Evolutionary conservation across 2,329 filamentous ascomycete genomes (phyloP), one percentile per base, ranked within the genome.

Genomic region (Penicillium sp.): DNA sequence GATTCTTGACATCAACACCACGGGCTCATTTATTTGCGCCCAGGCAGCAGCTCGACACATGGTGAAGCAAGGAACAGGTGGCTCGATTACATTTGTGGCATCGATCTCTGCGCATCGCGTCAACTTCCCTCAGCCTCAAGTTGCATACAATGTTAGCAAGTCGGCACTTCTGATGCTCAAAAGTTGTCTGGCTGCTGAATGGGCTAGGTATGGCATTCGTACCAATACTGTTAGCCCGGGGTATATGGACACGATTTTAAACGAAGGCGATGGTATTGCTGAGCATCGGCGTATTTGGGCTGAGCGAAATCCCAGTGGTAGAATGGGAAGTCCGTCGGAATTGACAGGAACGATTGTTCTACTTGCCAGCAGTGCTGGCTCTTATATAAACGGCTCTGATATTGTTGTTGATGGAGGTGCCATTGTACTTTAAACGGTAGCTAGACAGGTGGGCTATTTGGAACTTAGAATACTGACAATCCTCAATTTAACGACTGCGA

Each of bases 221-320:
- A 86, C 89, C 5, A 92, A 93, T 64, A 84, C 80, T 19, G 80
- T 93, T 45, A 86, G 82, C 39, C 90, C 90, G 0, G 89, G 89
- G 0, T 92, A 92, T 65, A 91, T 92, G 85, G 88, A 91, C 66
- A 91, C 88, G 0, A 83, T 90, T 13, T 73, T 92, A 48, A 92
- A 91, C 66, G 86, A 86, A 58, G 87, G 87, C 0, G 80, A 82
- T 8, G 84, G 83, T 0, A 69, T 90, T 47, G 79, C 79, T 11
- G 77, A 78, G 37, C 80, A 81, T 37, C 77, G 83, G 56, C 75
- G 75, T 29, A 77, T 81, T 2, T 90, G 88, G 88, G 78, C 78
- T 23, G 75, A 74, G 33, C 76, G 85, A 54, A 86, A 87, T 67
- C 87, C 88, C 0, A 81, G 82, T 72, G 86, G 87, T 0, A 76